Percentiles rank a stretch among this genome's conserved stretches.
Evolutionary conservation across 2,329 filamentous ascomycete genomes (phyloP).

Genomic region (Gaeumannomyces tritici): DNA sequence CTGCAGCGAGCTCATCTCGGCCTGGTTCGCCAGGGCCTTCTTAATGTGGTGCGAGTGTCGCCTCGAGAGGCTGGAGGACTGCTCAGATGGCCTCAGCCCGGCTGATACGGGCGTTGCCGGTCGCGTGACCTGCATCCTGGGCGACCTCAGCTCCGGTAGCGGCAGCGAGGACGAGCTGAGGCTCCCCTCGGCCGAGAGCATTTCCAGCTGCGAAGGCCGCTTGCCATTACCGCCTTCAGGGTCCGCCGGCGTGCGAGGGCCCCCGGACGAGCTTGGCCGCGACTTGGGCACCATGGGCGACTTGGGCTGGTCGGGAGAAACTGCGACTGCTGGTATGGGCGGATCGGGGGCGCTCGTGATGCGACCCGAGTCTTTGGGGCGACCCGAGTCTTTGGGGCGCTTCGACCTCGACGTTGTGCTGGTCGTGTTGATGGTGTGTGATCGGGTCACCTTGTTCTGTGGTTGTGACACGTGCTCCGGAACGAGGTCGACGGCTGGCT

Average conservation of each 20-base stretch:
- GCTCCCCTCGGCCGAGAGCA: constrained; percentile 46
- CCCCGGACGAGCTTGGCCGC: not conserved
- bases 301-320: constrained; percentile 8
- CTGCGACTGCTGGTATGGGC: constrained; percentile 10
- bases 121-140: constrained; percentile 35
- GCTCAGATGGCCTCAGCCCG: constrained; percentile 38
- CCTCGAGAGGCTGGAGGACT: constrained; percentile 27
- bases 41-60: constrained; percentile 55
- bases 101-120: constrained; percentile 50
- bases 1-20: constrained; percentile 54
- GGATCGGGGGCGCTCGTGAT: constrained; percentile 34
- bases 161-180: constrained; percentile 61
- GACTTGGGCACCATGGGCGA: constrained; percentile 5
- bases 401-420: constrained; percentile 42
- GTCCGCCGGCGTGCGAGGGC: constrained; percentile 3
- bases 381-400: constrained; percentile 35
- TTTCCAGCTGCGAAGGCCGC: constrained; percentile 35
- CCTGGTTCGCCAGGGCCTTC: constrained; percentile 40
- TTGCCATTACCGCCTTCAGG: constrained; percentile 9
- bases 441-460: constrained; percentile 32
- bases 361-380: constrained; percentile 34
- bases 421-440: constrained; percentile 53
- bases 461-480: constrained; percentile 19
- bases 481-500: constrained; percentile 35
- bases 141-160: constrained; percentile 49